Evolutionary conservation across 495 filamentous ascomycete genomes (phyloP).

Genomic region (Podospora sp.): DNA sequence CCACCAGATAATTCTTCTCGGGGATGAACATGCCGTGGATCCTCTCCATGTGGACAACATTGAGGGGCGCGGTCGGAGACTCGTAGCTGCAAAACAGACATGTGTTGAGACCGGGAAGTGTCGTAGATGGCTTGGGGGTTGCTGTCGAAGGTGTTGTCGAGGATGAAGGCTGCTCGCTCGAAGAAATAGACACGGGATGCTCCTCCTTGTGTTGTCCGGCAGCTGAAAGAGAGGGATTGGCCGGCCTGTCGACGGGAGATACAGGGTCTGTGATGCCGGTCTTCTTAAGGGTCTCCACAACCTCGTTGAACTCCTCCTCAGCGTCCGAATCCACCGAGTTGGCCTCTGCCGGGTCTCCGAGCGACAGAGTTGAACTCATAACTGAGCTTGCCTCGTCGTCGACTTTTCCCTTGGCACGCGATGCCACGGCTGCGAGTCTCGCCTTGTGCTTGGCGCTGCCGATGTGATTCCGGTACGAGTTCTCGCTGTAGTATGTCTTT

Average conservation of each 20-base stretch:
- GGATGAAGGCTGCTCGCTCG: slow-evolving; percentile 39
- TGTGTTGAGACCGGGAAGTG: slow-evolving; percentile 53
- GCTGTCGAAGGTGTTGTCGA: slow-evolving; percentile 36
- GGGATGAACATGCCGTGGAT: slow-evolving; percentile 96
- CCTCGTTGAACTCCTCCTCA: slow-evolving; percentile 74
- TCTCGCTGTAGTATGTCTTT: slow-evolving; percentile 93
- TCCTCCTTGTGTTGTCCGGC: slow-evolving; percentile 47
- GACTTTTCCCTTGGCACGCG: slow-evolving; percentile 35
- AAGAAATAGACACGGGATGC: slow-evolving; percentile 37
- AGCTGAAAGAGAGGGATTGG: slow-evolving; percentile 58
- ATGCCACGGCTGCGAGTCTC: slow-evolving; percentile 51
- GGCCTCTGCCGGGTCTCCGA: slow-evolving; percentile 71
- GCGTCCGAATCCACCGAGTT: slow-evolving; percentile 61
- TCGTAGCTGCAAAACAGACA: slow-evolving; percentile 91
- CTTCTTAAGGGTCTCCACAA: slow-evolving; percentile 76
- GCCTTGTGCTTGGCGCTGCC: slow-evolving; percentile 88
- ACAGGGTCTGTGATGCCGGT: slow-evolving; percentile 65
- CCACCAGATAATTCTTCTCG: slow-evolving; percentile 75
- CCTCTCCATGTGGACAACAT: slow-evolving; percentile 85
- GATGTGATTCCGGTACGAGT: slow-evolving; percentile 91
- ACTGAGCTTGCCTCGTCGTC: slow-evolving; percentile 81
- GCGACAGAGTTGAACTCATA: slow-evolving; percentile 86
- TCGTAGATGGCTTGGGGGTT: slow-evolving; percentile 27
- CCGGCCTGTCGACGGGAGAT: slow-evolving; percentile 56
- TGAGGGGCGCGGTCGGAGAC: slow-evolving; percentile 70